Base-by-base conservation (phyloP, 2,329 filamentous ascomycete species). In the Diplodia seriata region DNA sequence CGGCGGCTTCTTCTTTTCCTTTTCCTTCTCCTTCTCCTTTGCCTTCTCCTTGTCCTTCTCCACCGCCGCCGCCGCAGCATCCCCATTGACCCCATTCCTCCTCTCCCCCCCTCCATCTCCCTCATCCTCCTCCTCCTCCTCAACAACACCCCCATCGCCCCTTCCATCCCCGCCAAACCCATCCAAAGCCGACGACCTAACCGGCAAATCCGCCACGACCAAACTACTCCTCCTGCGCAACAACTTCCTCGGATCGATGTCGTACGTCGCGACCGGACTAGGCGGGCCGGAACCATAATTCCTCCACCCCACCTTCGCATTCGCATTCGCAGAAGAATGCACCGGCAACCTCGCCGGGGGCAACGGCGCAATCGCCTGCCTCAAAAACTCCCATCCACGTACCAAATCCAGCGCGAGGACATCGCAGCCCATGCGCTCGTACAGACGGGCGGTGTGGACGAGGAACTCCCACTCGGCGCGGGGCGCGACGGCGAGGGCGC, bases 341-440 rank as follows among this genome's bases (percentile, higher is more conserved):
- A 12, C n/a, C 0, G 31, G 65, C 49, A 65, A 3, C 20, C 7
- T 4, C 9, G 49, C 50, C 31, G 75, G 15, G 71, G 74, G 11
- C 33, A 36, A 36, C 74, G 72, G 4, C 73, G 74, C 11, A 71
- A 70, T 18, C 70, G 11, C 9, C 61, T 74, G 4, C 2, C 31
- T 1, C 50, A 92, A 81, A 77, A 96, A 95, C 74, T 93, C 89
- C 92, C 93, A 96, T 71, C 90, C 92, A 36, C 89, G 87, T 15
- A 95, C 91, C 6, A 98, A 82, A 73, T 96, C 92, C 4, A 98
- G 82, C 0, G 94, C 95, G 0, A 98, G 85, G 9, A 97, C 79
- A 78, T 97, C 94, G 75, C 95, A 97, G 3, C 95, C 94, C 94
- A 95, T 97, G 9, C 92, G 90, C 76, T 91, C 91, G 75, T 94